Conservation (phyloP, 2,329 filamentous ascomycete species). For the Akanthomyces uredinophilus region DNA sequence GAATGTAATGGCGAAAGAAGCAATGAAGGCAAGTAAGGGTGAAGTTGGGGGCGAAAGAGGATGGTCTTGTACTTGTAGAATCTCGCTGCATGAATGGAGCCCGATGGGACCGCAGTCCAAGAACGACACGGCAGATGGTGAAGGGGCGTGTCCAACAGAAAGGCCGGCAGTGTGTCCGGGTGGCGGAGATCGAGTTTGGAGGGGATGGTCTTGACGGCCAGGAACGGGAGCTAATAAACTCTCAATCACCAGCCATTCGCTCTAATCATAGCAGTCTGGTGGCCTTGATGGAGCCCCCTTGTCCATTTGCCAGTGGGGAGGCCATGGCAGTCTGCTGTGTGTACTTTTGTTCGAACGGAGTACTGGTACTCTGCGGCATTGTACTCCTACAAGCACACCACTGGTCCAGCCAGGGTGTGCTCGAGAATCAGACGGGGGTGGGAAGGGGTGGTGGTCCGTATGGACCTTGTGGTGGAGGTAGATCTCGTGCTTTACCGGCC, state of each 20-base stretch:
- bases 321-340: constrained; percentile 2
- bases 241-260: constrained; percentile 1
- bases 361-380: constrained; percentile 11
- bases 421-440: constrained; percentile 12
- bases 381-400: constrained; percentile 12
- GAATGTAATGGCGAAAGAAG: constrained; percentile 7
- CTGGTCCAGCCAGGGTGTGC: constrained; percentile 6
- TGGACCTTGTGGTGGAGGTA: constrained; percentile 2
- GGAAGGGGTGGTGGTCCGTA: background rate
- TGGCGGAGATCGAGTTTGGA: constrained; percentile 16
- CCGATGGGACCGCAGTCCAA: constrained; percentile 14
- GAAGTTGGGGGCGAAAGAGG: constrained; percentile 15
- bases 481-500: constrained; percentile 15
- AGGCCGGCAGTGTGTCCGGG: constrained; percentile 45
- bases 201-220: constrained; percentile 33
- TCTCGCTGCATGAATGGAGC: constrained; percentile 16
- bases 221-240: constrained; percentile 32
- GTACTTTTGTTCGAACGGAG: constrained; percentile 11
- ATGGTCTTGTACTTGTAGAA: constrained; percentile 16
- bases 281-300: constrained; percentile 11
- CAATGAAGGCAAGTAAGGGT: constrained; percentile 8
- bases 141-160: constrained; percentile 24
- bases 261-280: constrained; percentile 13
- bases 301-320: constrained; percentile 12
- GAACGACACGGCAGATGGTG: constrained; percentile 16